Evolutionary conservation across 73 alveolate species (phyloP), one percentile per base, ranked within the genome.

Genomic region (Paramecium tetraurelia): DNA sequence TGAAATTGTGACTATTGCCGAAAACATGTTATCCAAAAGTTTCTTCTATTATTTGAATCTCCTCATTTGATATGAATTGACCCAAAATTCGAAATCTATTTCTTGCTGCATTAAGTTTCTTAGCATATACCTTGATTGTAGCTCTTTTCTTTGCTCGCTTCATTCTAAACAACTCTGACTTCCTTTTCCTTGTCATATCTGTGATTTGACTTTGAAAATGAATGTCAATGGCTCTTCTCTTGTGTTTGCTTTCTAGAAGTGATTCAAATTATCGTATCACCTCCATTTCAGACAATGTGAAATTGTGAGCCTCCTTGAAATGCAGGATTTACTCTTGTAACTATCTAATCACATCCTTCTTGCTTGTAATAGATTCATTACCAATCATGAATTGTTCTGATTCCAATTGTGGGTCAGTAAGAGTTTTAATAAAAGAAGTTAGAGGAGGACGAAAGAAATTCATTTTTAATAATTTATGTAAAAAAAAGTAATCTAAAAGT

Each of bases 1-100:
- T 72, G 5, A 72, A 72, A 40, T 72, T 72, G n/a, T 11, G 57
- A 36, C 10, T 72, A 18, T 72, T 38, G 10, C 46, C 35, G n/a
- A 72, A 72, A 10, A 72, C 86, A 72, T 72, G 86, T 36, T 18
- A 8, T 72, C 86, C 86, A 72, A 36, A 72, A 35, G 86, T 72
- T 43, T 72, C 57, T 18, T 72, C 24, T 35, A 72, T 72, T 3
- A 72, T 31, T 33, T 33, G 18, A 21, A 22, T 21, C 40, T 72
- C 86, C 10, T 33, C 40, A 33, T 72, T 72, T 38, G 86, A 72
- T 35, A 72, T 36, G 16, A 72, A 72, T 72, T 72, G 16, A 35
- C 86, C 86, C 35, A 36, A 72, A 2, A 72, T 38, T 16, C 86
- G 14, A n/a, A 72, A 72, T 38, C 86, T 33, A 29, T 38, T 31